A percentile compares a stretch with the other conserved stretches of the same genome.
These are phyloP conservation scores for Termitomyces sp. DNA, from an alignment of 768 basidiomycete species.

Conservation along the genomic window DNA sequence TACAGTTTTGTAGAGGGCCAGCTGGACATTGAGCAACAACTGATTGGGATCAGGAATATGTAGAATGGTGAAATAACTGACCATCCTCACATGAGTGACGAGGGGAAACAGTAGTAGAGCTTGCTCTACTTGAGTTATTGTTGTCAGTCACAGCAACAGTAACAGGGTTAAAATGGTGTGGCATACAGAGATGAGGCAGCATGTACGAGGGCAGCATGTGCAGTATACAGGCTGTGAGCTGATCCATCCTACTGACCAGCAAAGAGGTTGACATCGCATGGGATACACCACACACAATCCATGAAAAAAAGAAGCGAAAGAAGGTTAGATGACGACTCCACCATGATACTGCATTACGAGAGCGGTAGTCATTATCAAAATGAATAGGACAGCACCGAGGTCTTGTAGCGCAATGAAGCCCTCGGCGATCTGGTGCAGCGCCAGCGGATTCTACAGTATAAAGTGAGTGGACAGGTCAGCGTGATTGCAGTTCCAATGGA, in stretches of 20 bases:
- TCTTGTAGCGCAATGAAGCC: conserved; percentile 24
- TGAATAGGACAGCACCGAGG: conserved; percentile 20
- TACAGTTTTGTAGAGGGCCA: conserved; percentile 18
- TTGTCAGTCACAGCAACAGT: neutral
- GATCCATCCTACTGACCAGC: conserved; percentile 24
- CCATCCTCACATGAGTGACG: conserved; percentile 20
- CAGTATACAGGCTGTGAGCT: conserved; percentile 20
- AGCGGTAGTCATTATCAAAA: conserved; percentile 20
- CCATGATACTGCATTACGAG: conserved; percentile 16
- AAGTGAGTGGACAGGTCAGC: neutral
- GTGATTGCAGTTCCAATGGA: neutral
- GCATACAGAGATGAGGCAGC: conserved; percentile 28
- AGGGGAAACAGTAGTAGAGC: conserved; percentile 19
- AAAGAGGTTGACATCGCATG: conserved; percentile 25
- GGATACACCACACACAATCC: conserved; percentile 29
- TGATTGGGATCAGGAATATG: conserved; percentile 1
- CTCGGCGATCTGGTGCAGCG: neutral
- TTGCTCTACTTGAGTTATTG: conserved; percentile 14
- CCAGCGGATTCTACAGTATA: neutral
- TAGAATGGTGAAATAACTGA: neutral
- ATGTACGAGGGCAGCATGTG: conserved; percentile 24
- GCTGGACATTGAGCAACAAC: conserved; percentile 23
- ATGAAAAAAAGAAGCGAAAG: conserved; percentile 29
- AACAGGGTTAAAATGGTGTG: neutral
- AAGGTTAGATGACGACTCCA: conserved; percentile 26